Percentiles rank a stretch among this genome's conserved stretches.
Conservation (phyloP, 108 stramenopile genomes). For the Pseudonitzschia pungens region DNA sequence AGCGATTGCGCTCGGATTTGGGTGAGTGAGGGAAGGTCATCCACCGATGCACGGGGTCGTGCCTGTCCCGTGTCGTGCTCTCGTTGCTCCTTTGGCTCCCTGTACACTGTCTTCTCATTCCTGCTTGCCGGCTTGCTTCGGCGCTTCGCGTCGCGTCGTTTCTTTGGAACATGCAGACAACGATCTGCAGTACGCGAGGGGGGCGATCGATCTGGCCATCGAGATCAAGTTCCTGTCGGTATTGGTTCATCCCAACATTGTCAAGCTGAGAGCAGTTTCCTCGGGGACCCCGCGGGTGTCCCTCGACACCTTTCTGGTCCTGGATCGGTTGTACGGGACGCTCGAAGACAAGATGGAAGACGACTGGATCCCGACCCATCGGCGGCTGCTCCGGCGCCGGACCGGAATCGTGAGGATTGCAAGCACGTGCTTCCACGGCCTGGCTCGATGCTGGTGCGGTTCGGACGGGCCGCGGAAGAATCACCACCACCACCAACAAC, state of each 20-base stretch:
- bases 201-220: slow-evolving; percentile 69
- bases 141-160: too few species aligned
- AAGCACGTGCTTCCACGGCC: neutral
- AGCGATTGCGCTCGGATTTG: slow-evolving; percentile 53
- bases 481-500: neutral
- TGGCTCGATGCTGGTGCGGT: neutral
- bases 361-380: too few species aligned
- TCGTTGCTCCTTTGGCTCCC: too few species aligned
- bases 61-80: too few species aligned
- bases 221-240: slow-evolving; percentile 64
- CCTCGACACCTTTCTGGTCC: slow-evolving; percentile 48
- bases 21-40: too few species aligned
- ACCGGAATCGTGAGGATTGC: too few species aligned
- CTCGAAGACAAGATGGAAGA: slow-evolving; percentile 53
- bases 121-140: too few species aligned
- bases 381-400: too few species aligned
- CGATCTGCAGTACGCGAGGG: slow-evolving; percentile 50
- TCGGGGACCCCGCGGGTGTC: slow-evolving; percentile 15
- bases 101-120: too few species aligned
- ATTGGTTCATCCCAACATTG: slow-evolving; percentile 63
- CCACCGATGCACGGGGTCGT: too few species aligned
- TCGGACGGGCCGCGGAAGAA: too few species aligned
- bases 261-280: slow-evolving; percentile 42
- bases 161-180: neutral
- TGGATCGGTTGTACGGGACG: slow-evolving; percentile 73